A percentile compares a stretch with the other conserved stretches of the same genome.
phyloP scores from a whole-genome alignment of 1,139 yeast species.

The Blastobotrys proliferans region DNA sequence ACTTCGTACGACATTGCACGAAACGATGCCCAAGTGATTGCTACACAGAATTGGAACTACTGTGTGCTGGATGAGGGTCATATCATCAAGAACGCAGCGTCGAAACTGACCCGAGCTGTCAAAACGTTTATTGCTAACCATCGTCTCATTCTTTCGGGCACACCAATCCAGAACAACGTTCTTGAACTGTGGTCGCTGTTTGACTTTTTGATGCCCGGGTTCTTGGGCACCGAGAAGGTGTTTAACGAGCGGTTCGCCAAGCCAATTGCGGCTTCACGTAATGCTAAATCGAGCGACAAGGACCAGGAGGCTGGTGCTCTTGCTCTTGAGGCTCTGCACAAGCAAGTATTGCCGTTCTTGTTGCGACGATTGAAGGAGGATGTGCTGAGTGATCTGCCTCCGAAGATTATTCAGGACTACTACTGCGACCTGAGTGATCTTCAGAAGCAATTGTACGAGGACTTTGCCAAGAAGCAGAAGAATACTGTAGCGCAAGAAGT shows the following conservation, averaged over 20 bases:
- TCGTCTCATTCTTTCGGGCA: slow-evolving; percentile 86
- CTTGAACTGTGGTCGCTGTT: slow-evolving; percentile 95
- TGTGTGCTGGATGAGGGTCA: slow-evolving; percentile 98
- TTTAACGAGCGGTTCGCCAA: slow-evolving; percentile 95
- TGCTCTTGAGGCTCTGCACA: slow-evolving; percentile 92
- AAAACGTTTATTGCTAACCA: slow-evolving; percentile 82
- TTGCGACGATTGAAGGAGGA: slow-evolving; percentile 94
- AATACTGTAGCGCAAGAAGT: slow-evolving; percentile 64
- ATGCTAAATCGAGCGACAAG: slow-evolving; percentile 83
- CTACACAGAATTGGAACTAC: slow-evolving; percentile 72
- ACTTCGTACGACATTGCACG: slow-evolving; percentile 96
- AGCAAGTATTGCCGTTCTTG: slow-evolving; percentile 95
- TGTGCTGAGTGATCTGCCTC: slow-evolving; percentile 92
- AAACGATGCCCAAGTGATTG: slow-evolving; percentile 71
- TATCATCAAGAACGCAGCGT: slow-evolving; percentile 85
- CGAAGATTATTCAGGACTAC: slow-evolving; percentile 96
- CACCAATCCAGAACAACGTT: slow-evolving; percentile 97
- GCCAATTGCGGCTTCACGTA: slow-evolving; percentile 93
- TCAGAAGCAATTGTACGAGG: slow-evolving; percentile 82
- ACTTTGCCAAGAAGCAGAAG: slow-evolving; percentile 87
- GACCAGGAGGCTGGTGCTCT: slow-evolving; percentile 97
- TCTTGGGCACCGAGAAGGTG: slow-evolving; percentile 88
- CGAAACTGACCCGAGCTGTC: slow-evolving; percentile 86
- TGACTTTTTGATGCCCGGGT: slow-evolving; percentile 98
- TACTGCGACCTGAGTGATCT: slow-evolving; percentile 92